Conservation (phyloP, 2,329 filamentous ascomycete genomes). For the Raffaelea albimanens region DNA sequence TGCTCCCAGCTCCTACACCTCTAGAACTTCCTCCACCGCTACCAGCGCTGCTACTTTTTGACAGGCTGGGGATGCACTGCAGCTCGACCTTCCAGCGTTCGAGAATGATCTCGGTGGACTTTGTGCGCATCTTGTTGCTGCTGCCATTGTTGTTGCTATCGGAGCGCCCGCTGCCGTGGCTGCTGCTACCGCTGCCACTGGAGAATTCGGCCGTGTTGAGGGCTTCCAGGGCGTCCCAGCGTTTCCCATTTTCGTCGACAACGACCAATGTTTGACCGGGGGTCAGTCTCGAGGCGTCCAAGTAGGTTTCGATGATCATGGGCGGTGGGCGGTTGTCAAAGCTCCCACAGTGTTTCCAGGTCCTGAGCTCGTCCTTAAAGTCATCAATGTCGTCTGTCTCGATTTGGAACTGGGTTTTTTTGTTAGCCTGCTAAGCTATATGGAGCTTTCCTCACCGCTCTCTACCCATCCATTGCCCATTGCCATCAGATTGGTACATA, state of each 20-base stretch:
- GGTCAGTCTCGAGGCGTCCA: slow-evolving; percentile 70
- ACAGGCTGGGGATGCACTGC: slow-evolving; percentile 40
- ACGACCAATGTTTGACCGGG: slow-evolving; percentile 81
- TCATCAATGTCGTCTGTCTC: slow-evolving; percentile 88
- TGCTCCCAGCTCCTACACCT: not conserved
- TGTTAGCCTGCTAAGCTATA: slow-evolving; percentile 9
- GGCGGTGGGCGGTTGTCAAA: slow-evolving; percentile 70
- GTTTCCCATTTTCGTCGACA: slow-evolving; percentile 79
- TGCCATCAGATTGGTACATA: not conserved
- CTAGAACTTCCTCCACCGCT: not conserved
- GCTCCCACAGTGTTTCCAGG: slow-evolving; percentile 74
- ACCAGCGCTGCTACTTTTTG: slow-evolving; percentile 4
- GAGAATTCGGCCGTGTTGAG: slow-evolving; percentile 53
- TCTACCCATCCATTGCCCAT: not conserved
- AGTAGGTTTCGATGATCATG: slow-evolving; percentile 81
- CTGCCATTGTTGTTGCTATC: slow-evolving; percentile 11
- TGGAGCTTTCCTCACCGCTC: no score
- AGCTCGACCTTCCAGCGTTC: slow-evolving; percentile 88
- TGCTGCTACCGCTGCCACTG: slow-evolving; percentile 14
- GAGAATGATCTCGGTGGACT: slow-evolving; percentile 62
- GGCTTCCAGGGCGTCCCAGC: slow-evolving; percentile 84
- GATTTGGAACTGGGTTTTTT: slow-evolving; percentile 70
- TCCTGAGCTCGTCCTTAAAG: slow-evolving; percentile 68
- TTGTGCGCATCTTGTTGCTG: slow-evolving; percentile 11
- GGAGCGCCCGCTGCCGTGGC: slow-evolving; percentile 28